Conservation (phyloP, 2,329 filamentous ascomycete genomes). For the Aspergillus caelatus region DNA sequence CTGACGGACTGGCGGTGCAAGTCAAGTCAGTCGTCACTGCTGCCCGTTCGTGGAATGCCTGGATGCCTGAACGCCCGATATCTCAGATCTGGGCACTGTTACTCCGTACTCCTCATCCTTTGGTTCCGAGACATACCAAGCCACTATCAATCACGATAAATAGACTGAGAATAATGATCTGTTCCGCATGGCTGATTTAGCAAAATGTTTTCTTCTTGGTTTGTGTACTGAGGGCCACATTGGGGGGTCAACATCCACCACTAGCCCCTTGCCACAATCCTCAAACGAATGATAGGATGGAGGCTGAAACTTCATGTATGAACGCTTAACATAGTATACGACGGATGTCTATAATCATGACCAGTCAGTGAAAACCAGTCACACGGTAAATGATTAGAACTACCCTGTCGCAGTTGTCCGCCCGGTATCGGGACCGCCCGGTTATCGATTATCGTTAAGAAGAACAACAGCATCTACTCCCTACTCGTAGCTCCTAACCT, state of each 20-base stretch:
- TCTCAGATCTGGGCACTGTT: neutral
- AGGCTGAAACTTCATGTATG: neutral
- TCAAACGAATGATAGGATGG: neutral
- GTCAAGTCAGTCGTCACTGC: neutral
- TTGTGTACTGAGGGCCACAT: neutral
- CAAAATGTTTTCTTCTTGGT: neutral
- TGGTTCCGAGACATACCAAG: neutral
- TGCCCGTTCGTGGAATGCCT: neutral
- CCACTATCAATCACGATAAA: neutral
- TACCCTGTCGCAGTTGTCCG: slow-evolving; percentile 11
- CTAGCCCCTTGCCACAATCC: neutral
- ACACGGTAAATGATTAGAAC: neutral
- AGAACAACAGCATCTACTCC: neutral
- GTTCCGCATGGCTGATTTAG: neutral
- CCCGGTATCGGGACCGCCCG: slow-evolving; percentile 25
- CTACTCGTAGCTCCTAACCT: neutral
- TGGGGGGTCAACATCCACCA: neutral
- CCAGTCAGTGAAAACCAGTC: neutral
- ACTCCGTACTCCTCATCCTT: neutral
- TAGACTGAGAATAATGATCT: neutral
- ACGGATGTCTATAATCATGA: neutral
- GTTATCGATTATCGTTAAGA: slow-evolving; percentile 11
- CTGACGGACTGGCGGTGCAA: neutral
- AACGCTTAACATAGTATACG: neutral
- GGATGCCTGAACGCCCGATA: slow-evolving; percentile 2